Base-by-base conservation (phyloP, 345 rosid genomes). In the Eucalyptus erythrocorys region DNA sequence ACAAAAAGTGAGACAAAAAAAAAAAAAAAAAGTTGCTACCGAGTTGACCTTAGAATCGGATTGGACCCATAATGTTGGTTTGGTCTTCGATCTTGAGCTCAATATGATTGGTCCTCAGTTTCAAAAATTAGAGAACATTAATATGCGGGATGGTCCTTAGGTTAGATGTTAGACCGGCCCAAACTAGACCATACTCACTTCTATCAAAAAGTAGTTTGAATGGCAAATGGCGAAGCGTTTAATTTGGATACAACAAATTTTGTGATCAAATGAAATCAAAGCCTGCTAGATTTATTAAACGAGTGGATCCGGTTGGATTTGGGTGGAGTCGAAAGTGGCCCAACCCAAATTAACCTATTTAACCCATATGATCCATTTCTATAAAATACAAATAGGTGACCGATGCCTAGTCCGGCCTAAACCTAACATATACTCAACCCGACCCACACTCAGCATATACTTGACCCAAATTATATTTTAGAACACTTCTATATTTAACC, bases 161-260 rank as follows among this genome's bases (percentile, higher is more conserved):
- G 53, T 50, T 50, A 50, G 53, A 50, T 50, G 0, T 0, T 50
- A 1, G 0, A 3, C 21, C 0, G 0, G 0, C 0, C 16, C 7
- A 49, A 49, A 3, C 0, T 1, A 0, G 1, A 50, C 21, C 21
- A 50, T 50, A 50, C 53, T 50, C 53, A 50, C 21, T 16, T 6
- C 8, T 2, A 50, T 50, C 21, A 50, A 50, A 1, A 50, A 50
- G 53, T 55, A 12, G 0, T 55, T 17, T 55, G 61, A 55, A 55
- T 55, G 61, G 11, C 30, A 26, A 50, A n/a, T n/a, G n/a, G n/a
- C n/a, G n/a, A 53, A n/a, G 5, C 5, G 1, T 37, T 64, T 64
- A n/a, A 8, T 64, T 64, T 13, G 10, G 10, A n/a, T 64, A n/a
- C 6, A n/a, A 64, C 3, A 64, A 17, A 64, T 2, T 14, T 8